Evolutionary conservation across 2,329 filamentous ascomycete species (phyloP).

Genomic region (Colletotrichum eleusines): DNA sequence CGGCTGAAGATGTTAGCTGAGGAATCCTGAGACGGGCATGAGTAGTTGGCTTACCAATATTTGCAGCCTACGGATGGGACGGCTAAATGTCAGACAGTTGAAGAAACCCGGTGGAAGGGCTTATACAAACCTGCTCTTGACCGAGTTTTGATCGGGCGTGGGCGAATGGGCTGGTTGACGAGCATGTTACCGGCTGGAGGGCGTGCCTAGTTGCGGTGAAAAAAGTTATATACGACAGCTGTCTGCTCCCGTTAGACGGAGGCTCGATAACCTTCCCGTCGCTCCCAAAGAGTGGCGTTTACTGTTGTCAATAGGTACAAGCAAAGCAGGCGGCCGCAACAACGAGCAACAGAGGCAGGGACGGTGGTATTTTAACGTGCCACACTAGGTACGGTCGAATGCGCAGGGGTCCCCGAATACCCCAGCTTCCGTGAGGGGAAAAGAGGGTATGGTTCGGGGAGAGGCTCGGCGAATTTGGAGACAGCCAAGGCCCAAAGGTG

Average conservation of each 20-base stretch:
- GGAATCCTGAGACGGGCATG: too few species aligned
- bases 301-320: constrained; percentile 1
- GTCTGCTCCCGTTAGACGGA: background rate
- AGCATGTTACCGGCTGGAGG: constrained; percentile 30
- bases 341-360: constrained; percentile 10
- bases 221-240: background rate
- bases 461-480: constrained; percentile 29
- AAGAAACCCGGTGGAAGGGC: constrained; percentile 3
- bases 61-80: constrained; percentile 31
- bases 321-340: constrained; percentile 2
- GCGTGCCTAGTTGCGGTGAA: background rate
- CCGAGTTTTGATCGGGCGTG: constrained; percentile 41
- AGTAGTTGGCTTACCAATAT: constrained; percentile 33
- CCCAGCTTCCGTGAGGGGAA: constrained; percentile 38
- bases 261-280: constrained; percentile 18
- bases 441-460: background rate
- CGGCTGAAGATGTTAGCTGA: constrained; percentile 32
- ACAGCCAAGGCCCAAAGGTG: constrained; percentile 10
- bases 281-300: background rate
- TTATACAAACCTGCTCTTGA: constrained; percentile 42
- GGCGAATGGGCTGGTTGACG: constrained; percentile 39
- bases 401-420: constrained; percentile 35
- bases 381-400: background rate
- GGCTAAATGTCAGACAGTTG: constrained; percentile 22
- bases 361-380: constrained; percentile 30